phyloP scores from a whole-genome alignment of 176 grass and related monocot species.

The Triticum urartu region DNA sequence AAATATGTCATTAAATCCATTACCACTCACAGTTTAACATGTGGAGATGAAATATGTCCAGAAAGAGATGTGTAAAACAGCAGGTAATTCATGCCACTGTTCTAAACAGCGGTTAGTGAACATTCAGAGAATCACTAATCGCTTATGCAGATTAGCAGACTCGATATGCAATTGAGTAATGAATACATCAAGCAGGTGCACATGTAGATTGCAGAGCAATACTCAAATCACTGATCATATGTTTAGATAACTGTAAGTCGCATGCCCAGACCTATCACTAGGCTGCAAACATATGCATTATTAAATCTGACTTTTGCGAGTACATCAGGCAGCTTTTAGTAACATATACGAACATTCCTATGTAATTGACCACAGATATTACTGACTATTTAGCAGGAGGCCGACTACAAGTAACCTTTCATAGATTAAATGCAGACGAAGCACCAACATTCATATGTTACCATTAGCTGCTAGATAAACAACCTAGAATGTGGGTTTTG shows the following conservation, averaged over 20 bases:
- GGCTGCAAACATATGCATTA: neutral
- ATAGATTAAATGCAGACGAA: neutral
- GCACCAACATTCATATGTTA: neutral
- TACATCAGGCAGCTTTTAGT: neutral
- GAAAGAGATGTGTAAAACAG: neutral
- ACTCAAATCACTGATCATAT: neutral
- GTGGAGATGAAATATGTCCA: neutral
- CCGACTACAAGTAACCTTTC: neutral
- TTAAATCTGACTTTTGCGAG: neutral
- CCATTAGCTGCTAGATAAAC: neutral
- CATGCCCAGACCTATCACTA: neutral
- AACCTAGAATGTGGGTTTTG: slow-evolving; percentile 4
- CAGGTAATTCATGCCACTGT: neutral
- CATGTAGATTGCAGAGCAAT: neutral
- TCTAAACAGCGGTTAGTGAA: slow-evolving; percentile 2
- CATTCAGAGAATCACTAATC: neutral
- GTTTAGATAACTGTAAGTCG: neutral
- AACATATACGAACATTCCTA: neutral
- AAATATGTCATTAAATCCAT: neutral
- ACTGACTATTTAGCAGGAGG: neutral
- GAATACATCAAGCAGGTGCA: neutral
- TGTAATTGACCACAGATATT: neutral
- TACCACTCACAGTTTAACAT: neutral
- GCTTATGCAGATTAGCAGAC: neutral
- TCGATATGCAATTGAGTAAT: neutral